Conservation (phyloP, 257 asterid species). For the Solanum chiquidenum region DNA sequence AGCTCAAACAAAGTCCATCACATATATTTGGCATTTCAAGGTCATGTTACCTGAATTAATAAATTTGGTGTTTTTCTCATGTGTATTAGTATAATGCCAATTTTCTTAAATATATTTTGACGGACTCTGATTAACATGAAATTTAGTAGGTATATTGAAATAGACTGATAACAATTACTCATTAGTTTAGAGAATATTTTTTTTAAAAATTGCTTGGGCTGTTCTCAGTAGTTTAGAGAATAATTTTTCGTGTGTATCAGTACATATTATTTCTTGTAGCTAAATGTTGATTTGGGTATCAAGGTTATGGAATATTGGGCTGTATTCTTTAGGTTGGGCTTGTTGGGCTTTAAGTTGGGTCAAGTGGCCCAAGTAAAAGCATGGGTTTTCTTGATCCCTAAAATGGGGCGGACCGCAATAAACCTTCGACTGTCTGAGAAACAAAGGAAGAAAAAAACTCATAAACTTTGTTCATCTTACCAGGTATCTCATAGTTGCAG, state of each 20-base stretch:
- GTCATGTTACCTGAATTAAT: background rate
- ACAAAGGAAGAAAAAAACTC: background rate
- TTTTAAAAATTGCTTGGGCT: too few relatives aligned
- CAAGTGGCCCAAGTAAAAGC: background rate
- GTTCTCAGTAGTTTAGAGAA: too few relatives aligned
- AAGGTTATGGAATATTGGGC: background rate
- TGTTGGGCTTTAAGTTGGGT: background rate
- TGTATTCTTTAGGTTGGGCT: background rate
- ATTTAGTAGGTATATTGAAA: background rate
- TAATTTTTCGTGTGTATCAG: background rate
- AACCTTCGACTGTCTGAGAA: background rate
- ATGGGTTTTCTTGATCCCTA: background rate
- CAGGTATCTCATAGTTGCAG: background rate
- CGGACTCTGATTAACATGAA: background rate
- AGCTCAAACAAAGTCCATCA: background rate
- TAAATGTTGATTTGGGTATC: background rate
- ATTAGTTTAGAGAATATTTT: too few relatives aligned
- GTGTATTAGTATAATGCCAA: too few relatives aligned
- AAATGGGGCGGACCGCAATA: background rate
- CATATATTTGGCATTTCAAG: background rate
- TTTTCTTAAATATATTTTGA: too few relatives aligned
- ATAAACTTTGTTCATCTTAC: background rate
- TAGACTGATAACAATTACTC: too few relatives aligned
- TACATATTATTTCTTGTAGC: too few relatives aligned
- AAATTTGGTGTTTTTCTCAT: too few relatives aligned